These are phyloP conservation scores for Eleusine indica DNA, from an alignment of 176 grass and related monocot genomes.

Conservation along the genomic window DNA sequence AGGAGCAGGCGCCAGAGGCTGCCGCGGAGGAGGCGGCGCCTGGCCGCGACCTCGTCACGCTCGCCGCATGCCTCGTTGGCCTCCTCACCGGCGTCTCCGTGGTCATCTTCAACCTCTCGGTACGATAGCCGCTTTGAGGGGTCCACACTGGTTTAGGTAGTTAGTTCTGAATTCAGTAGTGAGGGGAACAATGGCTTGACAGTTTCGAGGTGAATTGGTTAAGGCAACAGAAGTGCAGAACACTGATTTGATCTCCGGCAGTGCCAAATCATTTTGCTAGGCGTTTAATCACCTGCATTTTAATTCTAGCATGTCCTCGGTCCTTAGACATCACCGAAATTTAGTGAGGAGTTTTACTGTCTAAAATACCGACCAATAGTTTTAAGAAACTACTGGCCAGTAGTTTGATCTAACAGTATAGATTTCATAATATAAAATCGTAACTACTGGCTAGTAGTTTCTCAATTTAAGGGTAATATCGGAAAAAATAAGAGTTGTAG, in stretches of 20 bases:
- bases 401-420: not conserved
- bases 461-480: too few relatives aligned
- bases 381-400: too few relatives aligned
- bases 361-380: too few relatives aligned
- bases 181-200: not conserved
- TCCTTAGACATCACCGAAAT: not conserved
- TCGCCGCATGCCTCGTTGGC: slow-evolving; percentile 83
- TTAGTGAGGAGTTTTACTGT: not conserved
- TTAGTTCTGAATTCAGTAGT: not conserved
- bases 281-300: not conserved
- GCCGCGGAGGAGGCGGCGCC: slow-evolving; percentile 45
- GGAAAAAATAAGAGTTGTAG: too few relatives aligned
- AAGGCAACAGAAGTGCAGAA: not conserved
- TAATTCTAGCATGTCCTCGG: not conserved
- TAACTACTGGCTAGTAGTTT: too few relatives aligned
- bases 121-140: slow-evolving; percentile 39
- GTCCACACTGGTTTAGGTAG: not conserved
- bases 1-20: slow-evolving; percentile 34
- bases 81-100: slow-evolving; percentile 81
- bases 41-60: slow-evolving; percentile 69
- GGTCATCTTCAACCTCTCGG: slow-evolving; percentile 86
- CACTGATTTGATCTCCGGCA: not conserved
- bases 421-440: too few relatives aligned
- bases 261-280: not conserved
- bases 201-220: not conserved